phyloP scores from a whole-genome alignment of 805 yeast genomes.

The Yarrowia sp. region DNA sequence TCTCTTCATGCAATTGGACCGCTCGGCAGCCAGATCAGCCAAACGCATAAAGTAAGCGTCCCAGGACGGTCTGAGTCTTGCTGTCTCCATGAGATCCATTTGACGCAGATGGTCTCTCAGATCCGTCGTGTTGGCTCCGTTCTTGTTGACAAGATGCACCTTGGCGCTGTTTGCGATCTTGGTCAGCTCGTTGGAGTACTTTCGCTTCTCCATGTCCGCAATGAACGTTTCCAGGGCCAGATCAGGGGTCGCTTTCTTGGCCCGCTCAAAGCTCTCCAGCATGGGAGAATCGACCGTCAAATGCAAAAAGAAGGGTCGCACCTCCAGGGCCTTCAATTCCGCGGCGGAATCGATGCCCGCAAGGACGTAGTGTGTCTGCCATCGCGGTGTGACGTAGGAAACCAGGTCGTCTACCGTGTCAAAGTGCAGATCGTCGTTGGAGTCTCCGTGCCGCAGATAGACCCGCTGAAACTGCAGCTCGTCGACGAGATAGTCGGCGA shows the following conservation, averaged over 20 bases:
- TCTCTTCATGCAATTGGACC: slow-evolving; percentile 96
- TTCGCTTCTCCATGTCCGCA: slow-evolving; percentile 37
- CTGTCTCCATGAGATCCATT: slow-evolving; percentile 49
- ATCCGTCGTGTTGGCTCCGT: slow-evolving; percentile 39
- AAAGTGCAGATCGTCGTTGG: slow-evolving; percentile 40
- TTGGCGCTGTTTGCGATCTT: slow-evolving; percentile 50
- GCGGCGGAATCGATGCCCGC: slow-evolving; percentile 43
- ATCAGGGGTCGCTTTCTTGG: background rate
- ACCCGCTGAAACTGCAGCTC: slow-evolving; percentile 52
- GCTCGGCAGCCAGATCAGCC: slow-evolving; percentile 86
- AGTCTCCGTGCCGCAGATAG: slow-evolving; percentile 31
- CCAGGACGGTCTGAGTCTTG: slow-evolving; percentile 87
- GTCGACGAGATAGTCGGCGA: slow-evolving; percentile 52
- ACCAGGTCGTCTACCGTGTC: slow-evolving; percentile 47
- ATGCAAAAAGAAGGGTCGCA: slow-evolving; percentile 81
- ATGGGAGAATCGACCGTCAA: slow-evolving; percentile 74
- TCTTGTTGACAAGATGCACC: slow-evolving; percentile 56
- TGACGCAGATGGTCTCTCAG: slow-evolving; percentile 44
- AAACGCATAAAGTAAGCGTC: slow-evolving; percentile 92
- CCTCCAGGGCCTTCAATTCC: slow-evolving; percentile 45
- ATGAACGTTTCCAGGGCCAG: slow-evolving; percentile 43
- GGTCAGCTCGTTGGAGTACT: slow-evolving; percentile 40
- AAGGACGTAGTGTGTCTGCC: slow-evolving; percentile 63
- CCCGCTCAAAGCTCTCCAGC: slow-evolving; percentile 43
- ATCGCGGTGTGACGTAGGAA: slow-evolving; percentile 61